Base-by-base conservation (phyloP, 1,139 yeast species). In the Meyerozyma carpophila region DNA sequence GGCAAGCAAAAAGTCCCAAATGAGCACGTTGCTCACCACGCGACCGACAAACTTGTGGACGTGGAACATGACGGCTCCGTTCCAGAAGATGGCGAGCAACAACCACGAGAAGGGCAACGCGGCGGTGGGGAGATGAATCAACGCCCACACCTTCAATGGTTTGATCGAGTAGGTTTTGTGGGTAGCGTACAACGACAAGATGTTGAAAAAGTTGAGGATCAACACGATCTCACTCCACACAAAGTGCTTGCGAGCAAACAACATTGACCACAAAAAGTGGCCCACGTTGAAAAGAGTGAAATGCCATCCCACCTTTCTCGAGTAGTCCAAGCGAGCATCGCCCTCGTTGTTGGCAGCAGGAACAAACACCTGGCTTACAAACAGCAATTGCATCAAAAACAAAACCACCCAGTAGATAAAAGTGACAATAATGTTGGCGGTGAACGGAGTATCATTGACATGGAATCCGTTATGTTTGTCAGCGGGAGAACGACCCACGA, bases 51-150 rank as follows among this genome's bases (percentile, higher is more conserved):
- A 62, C 49, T 77, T 75, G 57, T 79, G 82, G 53, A 80, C 73
- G 45, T 68, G 72, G 56, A 81, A 66, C 61, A 79, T 65, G 27
- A 82, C 83, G 3, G 95, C 91, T 32, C 95, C 94, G 56, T 84
- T 84, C 95, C 95, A 86, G 67, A 86, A 83, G 37, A 87, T 61
- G 25, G 81, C 83, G 58, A 80, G 84, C 49, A 84, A 61, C 34
- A 82, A 65, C 95, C 95, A 87, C 25, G 87, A 72, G 44, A 85
- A 63, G 28, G 95, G 94, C 55, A 85, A 54, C 1, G 91, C 88
- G 13, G 78, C 70, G 13, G 77, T 70, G n/a, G 90, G 75, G 49
- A 79, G 63, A 61, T 85, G 94, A 43, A 84, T 66, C 42, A 79
- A 63, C 32, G 77, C 47, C 81, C 84, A 81, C 48, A 70, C 68